Evolutionary conservation across 2,329 filamentous ascomycete species (phyloP).

Genomic region (Aspergillus proliferans): DNA sequence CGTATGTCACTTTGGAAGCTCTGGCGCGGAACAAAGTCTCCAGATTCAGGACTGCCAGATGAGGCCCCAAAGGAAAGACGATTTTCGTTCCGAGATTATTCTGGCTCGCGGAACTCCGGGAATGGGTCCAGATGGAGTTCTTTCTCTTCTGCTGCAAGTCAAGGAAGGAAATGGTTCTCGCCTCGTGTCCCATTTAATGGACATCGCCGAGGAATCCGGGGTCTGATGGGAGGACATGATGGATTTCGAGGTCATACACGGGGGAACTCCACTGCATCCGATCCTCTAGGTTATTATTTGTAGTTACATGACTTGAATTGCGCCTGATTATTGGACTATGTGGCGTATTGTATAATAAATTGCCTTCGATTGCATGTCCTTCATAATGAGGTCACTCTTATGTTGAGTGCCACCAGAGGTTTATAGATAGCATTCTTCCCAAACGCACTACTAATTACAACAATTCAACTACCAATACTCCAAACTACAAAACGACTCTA

Average conservation of each 20-base stretch:
- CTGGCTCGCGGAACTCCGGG: neutral
- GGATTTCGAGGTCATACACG: neutral
- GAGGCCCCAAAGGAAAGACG: neutral
- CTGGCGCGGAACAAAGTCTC: constrained; percentile 5
- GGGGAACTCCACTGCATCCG: neutral
- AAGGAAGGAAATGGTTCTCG: neutral
- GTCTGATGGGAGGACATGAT: too few species aligned
- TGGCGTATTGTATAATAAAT: neutral
- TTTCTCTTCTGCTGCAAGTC: neutral
- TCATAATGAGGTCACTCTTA: constrained; percentile 3
- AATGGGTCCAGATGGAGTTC: neutral
- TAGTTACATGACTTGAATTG: too few species aligned
- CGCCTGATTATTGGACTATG: neutral
- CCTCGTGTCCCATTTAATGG: neutral
- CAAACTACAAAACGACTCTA: neutral
- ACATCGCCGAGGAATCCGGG: too few species aligned
- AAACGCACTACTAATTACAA: neutral
- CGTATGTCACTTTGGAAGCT: constrained; percentile 7
- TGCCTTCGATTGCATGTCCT: neutral
- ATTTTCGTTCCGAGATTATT: neutral
- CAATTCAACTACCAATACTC: neutral
- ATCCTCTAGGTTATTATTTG: neutral
- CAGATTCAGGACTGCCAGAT: neutral
- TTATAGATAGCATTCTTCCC: neutral
- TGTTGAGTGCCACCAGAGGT: neutral